Conservation (phyloP, 306 rosid species). For the Cucumis hystrix region DNA sequence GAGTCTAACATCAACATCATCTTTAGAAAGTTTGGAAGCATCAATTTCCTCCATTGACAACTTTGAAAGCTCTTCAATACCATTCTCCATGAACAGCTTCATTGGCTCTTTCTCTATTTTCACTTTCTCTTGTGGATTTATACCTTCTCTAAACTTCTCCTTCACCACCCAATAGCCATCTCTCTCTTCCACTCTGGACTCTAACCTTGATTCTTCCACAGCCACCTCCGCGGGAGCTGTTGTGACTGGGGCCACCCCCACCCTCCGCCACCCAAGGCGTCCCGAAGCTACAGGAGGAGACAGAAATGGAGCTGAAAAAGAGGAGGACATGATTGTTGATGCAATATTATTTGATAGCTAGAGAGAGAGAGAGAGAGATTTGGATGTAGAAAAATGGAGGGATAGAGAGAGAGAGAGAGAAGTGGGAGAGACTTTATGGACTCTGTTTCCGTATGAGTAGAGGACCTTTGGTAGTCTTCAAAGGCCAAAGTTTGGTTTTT, state of each 20-base stretch:
- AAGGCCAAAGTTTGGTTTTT: constrained; percentile 25
- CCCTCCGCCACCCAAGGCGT: constrained; percentile 17
- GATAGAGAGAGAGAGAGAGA: neutral
- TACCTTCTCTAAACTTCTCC: constrained; percentile 58
- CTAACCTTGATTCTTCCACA: constrained; percentile 39
- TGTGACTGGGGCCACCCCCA: constrained; percentile 27
- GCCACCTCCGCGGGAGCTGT: constrained; percentile 20
- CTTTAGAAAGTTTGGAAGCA: constrained; percentile 39
- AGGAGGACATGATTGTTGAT: constrained; percentile 30
- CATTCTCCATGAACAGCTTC: constrained; percentile 69
- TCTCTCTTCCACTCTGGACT: constrained; percentile 64
- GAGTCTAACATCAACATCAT: constrained; percentile 89
- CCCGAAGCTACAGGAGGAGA: constrained; percentile 24
- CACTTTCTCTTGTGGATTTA: constrained; percentile 66
- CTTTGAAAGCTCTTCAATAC: constrained; percentile 56
- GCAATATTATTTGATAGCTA: neutral
- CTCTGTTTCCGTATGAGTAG: neutral
- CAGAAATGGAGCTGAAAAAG: constrained; percentile 44
- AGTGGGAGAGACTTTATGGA: neutral
- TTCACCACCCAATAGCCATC: constrained; percentile 72
- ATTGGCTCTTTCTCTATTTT: constrained; percentile 77
- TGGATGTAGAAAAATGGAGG: neutral
- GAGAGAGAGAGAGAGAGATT: neutral
- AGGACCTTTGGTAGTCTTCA: constrained; percentile 46
- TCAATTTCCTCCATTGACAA: constrained; percentile 66